Evolutionary conservation across 768 basidiomycete species (phyloP).

Genomic region (Collybiopsis luxurians): DNA sequence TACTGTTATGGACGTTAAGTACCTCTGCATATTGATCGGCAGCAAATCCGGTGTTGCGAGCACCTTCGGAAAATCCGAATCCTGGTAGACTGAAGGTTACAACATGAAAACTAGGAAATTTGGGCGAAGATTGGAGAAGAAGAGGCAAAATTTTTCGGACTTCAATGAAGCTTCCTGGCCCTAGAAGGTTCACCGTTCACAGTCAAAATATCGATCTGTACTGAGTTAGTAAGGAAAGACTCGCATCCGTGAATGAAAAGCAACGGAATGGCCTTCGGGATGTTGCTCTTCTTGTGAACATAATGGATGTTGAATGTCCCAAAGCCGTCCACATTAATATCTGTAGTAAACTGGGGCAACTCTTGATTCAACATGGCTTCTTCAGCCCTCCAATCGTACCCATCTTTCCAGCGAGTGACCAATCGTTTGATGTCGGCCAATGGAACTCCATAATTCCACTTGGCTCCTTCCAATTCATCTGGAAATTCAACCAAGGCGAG

Average conservation of each 20-base stretch:
- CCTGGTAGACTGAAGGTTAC: slow-evolving; percentile 43
- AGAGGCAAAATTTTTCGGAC: slow-evolving; percentile 39
- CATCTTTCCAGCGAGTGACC: slow-evolving; percentile 36
- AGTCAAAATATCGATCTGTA: background rate
- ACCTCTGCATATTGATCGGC: slow-evolving; percentile 35
- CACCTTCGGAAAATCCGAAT: slow-evolving; percentile 43
- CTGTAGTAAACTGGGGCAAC: slow-evolving; percentile 32
- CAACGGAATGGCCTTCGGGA: slow-evolving; percentile 15
- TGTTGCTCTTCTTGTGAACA: slow-evolving; percentile 27
- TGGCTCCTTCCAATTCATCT: slow-evolving; percentile 21
- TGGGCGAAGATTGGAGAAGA: slow-evolving; percentile 25
- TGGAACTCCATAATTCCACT: slow-evolving; percentile 38
- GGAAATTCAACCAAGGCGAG: slow-evolving; percentile 18
- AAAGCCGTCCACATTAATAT: slow-evolving; percentile 28
- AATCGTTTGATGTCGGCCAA: slow-evolving; percentile 38
- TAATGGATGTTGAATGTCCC: slow-evolving; percentile 33
- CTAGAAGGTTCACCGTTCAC: slow-evolving; percentile 18
- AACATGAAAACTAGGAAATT: slow-evolving; percentile 44
- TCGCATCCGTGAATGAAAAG: slow-evolving; percentile 11
- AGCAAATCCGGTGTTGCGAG: slow-evolving; percentile 38
- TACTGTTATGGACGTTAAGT: background rate
- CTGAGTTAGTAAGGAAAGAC: background rate
- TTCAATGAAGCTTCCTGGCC: slow-evolving; percentile 46
- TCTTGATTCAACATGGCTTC: slow-evolving; percentile 27
- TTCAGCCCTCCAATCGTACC: slow-evolving; percentile 40